Conservation (phyloP, 1,284 basidiomycete genomes). For the Gomphus bonarii region DNA sequence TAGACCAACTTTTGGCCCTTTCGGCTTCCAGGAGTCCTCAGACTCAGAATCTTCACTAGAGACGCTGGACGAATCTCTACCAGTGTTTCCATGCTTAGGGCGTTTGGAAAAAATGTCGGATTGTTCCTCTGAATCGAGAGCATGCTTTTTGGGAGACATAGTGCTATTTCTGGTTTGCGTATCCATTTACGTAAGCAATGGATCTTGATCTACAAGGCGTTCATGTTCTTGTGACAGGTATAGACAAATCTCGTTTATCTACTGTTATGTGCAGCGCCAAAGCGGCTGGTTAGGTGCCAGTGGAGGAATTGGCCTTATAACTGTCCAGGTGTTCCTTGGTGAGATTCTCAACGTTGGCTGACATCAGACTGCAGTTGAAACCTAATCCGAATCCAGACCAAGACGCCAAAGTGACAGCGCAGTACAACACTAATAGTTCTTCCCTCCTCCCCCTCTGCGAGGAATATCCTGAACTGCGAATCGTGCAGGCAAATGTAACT, state of each 20-base stretch:
- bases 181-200: constrained; percentile 17
- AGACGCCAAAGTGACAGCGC: constrained; percentile 61
- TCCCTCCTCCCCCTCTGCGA: constrained; percentile 34
- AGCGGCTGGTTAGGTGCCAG: constrained; percentile 38
- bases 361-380: not conserved
- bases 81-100: not conserved
- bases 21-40: not conserved
- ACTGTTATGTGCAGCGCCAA: not conserved
- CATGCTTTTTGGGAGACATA: not conserved
- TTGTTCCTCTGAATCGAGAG: not conserved
- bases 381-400: constrained; percentile 34
- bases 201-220: constrained; percentile 27
- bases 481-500: constrained; percentile 48
- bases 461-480: constrained; percentile 28
- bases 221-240: constrained; percentile 33
- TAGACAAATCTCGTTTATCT: not conserved
- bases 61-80: not conserved
- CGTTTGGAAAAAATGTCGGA: not conserved
- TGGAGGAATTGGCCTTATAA: constrained; percentile 57
- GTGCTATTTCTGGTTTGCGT: not conserved
- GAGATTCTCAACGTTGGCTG: constrained; percentile 5
- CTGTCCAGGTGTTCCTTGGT: constrained; percentile 44
- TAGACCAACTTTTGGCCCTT: not conserved
- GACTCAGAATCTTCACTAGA: not conserved
- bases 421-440: constrained; percentile 50